Evolutionary conservation across 2,329 filamentous ascomycete species (phyloP).

Genomic region (Claviceps spartinae): DNA sequence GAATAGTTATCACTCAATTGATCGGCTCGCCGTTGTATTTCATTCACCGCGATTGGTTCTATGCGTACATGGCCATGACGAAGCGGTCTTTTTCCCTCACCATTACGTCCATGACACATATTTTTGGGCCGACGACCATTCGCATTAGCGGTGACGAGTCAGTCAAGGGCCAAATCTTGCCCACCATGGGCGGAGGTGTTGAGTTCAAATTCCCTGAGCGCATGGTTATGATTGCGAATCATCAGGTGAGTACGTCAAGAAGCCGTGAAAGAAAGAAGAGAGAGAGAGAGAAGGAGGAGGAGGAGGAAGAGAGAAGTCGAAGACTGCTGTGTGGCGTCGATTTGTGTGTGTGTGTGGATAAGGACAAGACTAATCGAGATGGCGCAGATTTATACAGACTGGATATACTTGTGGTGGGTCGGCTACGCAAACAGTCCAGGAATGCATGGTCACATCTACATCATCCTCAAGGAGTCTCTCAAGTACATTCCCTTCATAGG

Average conservation of each 20-base stretch:
- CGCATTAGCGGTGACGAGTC: slow-evolving; percentile 73
- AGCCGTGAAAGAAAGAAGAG: not conserved
- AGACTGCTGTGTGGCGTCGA: slow-evolving; percentile 8
- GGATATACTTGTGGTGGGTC: slow-evolving; percentile 89
- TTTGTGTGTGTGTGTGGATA: not conserved
- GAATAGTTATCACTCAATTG: slow-evolving; percentile 58
- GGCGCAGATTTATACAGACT: slow-evolving; percentile 66
- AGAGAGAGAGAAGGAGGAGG: not conserved
- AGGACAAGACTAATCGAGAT: not conserved
- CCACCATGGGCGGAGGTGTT: slow-evolving; percentile 57
- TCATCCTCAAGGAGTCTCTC: slow-evolving; percentile 78
- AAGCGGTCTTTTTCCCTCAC: slow-evolving; percentile 73
- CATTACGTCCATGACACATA: slow-evolving; percentile 67
- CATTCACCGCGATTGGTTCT: slow-evolving; percentile 63
- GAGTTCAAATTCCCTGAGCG: slow-evolving; percentile 71
- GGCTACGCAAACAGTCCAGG: slow-evolving; percentile 64
- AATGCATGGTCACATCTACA: slow-evolving; percentile 79
- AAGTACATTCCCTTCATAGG: slow-evolving; percentile 71
- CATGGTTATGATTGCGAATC: slow-evolving; percentile 74
- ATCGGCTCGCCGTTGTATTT: slow-evolving; percentile 65
- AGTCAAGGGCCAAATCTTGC: slow-evolving; percentile 59
- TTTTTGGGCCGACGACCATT: slow-evolving; percentile 75
- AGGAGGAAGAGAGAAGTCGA: not conserved
- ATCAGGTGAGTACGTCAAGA: slow-evolving; percentile 43
- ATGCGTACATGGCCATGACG: slow-evolving; percentile 76